Conservation (phyloP, 2,329 filamentous ascomycete genomes). For the Rhytidhysteron rufulum region DNA sequence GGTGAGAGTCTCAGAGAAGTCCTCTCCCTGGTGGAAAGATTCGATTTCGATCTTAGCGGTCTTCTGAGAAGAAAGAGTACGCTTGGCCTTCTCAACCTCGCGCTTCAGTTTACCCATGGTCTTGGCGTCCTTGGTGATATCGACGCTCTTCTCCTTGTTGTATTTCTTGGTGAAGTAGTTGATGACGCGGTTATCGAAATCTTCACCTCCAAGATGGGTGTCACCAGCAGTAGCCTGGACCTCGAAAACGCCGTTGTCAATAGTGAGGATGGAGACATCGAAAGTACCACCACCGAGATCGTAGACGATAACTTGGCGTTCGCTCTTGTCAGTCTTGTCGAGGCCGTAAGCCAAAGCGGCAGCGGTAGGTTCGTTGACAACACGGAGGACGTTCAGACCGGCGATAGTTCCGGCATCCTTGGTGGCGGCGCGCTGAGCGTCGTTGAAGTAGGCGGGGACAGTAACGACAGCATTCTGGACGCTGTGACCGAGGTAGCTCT, state of each 20-base stretch:
- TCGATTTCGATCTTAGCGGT: constrained; percentile 94
- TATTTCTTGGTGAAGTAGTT: constrained; percentile 94
- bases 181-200: constrained; percentile 98
- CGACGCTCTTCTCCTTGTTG: constrained; percentile 96
- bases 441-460: constrained; percentile 97
- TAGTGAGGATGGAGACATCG: constrained; percentile 66
- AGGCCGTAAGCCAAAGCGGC: constrained; percentile 93
- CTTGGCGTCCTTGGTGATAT: constrained; percentile 92
- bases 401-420: constrained; percentile 93
- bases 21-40: constrained; percentile 91
- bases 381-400: constrained; percentile 90
- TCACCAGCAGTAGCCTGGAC: constrained; percentile 94
- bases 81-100: constrained; percentile 99
- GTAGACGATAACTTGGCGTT: constrained; percentile 40
- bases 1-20: constrained; percentile 97
- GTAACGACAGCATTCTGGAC: constrained; percentile 88
- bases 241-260: constrained; percentile 90
- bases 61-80: constrained; percentile 89
- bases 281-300: constrained; percentile 43
- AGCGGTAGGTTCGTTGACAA: constrained; percentile 94
- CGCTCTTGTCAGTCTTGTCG: constrained; percentile 37
- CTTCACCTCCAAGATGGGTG: constrained; percentile 95
- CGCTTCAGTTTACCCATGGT: constrained; percentile 99
- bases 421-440: constrained; percentile 94
- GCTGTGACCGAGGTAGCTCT: constrained; percentile 76